A percentile compares a stretch with the other conserved stretches of the same genome.
phyloP scores from a whole-genome alignment of 2,329 filamentous ascomycete species.

The Sordariomycetes sp. region DNA sequence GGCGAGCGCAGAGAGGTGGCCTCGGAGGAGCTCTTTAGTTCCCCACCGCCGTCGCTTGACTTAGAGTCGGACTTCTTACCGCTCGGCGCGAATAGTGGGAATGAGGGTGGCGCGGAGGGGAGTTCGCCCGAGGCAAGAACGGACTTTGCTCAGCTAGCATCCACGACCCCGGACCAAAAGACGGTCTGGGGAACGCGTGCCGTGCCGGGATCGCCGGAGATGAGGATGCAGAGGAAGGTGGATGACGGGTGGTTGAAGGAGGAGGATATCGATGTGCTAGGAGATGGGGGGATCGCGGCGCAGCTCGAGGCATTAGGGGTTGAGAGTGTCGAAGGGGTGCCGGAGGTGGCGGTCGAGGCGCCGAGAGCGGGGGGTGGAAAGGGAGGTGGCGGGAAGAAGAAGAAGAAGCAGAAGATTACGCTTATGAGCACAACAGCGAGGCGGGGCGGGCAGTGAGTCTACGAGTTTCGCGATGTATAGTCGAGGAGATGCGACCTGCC shows the following conservation, averaged over 20 bases:
- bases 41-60: neutral
- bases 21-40: conserved; percentile 32
- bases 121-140: conserved; percentile 46
- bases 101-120: conserved; percentile 17
- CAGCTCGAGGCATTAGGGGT: conserved; percentile 46
- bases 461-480: neutral
- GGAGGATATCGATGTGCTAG: conserved; percentile 54
- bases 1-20: conserved; percentile 23
- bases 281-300: conserved; percentile 45
- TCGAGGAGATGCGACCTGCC: neutral
- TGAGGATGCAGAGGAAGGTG: conserved; percentile 22
- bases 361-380: conserved; percentile 12
- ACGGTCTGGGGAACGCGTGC: conserved; percentile 91
- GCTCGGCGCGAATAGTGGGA: neutral
- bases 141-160: conserved; percentile 54
- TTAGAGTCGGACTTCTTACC: conserved; percentile 11
- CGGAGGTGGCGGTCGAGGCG: conserved; percentile 7
- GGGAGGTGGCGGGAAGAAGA: conserved; percentile 42
- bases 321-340: conserved; percentile 23
- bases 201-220: conserved; percentile 48
- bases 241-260: conserved; percentile 84
- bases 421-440: conserved; percentile 48
- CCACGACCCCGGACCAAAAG: conserved; percentile 62
- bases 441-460: conserved; percentile 36
- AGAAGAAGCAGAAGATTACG: conserved; percentile 64